Conservation (phyloP, 1,284 basidiomycete species). For the Anthracocystis panici-leucophaei region DNA sequence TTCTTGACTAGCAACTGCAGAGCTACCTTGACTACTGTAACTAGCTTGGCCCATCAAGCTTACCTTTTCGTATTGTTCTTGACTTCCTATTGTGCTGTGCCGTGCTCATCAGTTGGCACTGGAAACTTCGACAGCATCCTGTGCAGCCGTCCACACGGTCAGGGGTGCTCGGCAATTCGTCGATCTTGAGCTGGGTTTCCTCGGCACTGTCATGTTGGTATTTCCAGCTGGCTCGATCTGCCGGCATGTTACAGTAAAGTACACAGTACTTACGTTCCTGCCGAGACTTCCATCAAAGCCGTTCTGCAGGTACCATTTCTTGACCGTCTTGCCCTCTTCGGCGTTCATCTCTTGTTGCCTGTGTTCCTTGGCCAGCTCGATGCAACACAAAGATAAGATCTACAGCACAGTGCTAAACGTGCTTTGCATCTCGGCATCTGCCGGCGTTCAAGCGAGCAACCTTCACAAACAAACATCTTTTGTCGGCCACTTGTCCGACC, state of each 20-base stretch:
- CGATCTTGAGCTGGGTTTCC: not conserved
- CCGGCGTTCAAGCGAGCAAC: constrained; percentile 1
- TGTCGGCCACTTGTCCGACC: not conserved
- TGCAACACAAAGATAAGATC: not conserved
- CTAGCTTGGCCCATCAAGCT: too few relatives aligned
- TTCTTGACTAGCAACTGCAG: too few relatives aligned
- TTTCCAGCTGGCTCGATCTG: not conserved
- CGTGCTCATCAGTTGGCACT: too few relatives aligned
- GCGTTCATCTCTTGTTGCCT: not conserved
- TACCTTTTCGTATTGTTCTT: too few relatives aligned
- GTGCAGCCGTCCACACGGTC: not conserved
- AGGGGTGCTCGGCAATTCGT: not conserved
- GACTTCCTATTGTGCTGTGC: too few relatives aligned
- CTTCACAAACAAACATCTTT: not conserved
- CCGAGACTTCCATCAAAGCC: constrained; percentile 3
- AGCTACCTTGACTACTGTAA: too few relatives aligned
- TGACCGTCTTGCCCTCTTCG: not conserved
- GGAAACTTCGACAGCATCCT: not conserved
- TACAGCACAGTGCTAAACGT: not conserved
- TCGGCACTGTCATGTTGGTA: constrained; percentile 4
- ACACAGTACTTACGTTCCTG: not conserved
- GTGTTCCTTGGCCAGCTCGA: not conserved
- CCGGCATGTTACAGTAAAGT: constrained; percentile 2
- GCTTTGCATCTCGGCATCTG: not conserved
- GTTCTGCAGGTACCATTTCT: constrained; percentile 5